These are phyloP conservation scores for Vitis hybrid DNA, from an alignment of 177 flowering plant species.

Conservation along the genomic window DNA sequence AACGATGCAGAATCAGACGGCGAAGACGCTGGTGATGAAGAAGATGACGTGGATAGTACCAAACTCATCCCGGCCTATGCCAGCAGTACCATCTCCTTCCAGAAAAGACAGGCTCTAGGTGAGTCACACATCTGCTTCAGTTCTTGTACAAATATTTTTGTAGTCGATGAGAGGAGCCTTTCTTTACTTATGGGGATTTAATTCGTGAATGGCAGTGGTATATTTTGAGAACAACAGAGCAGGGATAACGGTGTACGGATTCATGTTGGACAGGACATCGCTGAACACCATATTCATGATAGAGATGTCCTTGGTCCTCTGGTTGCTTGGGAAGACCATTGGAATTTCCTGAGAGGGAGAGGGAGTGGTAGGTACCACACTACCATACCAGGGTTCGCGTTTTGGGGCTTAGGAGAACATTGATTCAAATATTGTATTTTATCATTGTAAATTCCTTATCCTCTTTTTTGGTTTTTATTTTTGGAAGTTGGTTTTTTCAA, in stretches of 20 bases:
- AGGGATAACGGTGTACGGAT: conserved; percentile 81
- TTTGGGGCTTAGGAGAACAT: no score
- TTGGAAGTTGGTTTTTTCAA: no score
- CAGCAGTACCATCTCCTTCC: conserved; percentile 67
- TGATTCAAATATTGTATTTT: no score
- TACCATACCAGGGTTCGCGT: no score
- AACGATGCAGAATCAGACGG: conserved; percentile 33
- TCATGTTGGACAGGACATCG: conserved; percentile 65
- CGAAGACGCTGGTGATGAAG: conserved; percentile 54
- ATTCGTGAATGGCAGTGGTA: conserved; percentile 50
- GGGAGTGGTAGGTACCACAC: neutral
- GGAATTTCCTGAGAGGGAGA: conserved; percentile 45
- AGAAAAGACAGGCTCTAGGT: conserved; percentile 92
- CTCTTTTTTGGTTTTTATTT: no score
- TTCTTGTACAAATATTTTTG: neutral
- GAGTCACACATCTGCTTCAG: conserved; percentile 6
- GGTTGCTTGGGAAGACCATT: conserved; percentile 91
- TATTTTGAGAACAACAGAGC: conserved; percentile 90
- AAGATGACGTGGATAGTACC: conserved; percentile 64
- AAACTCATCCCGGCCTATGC: conserved; percentile 56
- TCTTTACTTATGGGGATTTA: neutral
- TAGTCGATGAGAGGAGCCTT: no score
- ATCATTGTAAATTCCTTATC: no score
- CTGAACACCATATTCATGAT: conserved; percentile 75
- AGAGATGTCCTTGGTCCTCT: conserved; percentile 73